Evolutionary conservation across 2,329 filamentous ascomycete species (phyloP).

Genomic region (Xylariaceae sp.): DNA sequence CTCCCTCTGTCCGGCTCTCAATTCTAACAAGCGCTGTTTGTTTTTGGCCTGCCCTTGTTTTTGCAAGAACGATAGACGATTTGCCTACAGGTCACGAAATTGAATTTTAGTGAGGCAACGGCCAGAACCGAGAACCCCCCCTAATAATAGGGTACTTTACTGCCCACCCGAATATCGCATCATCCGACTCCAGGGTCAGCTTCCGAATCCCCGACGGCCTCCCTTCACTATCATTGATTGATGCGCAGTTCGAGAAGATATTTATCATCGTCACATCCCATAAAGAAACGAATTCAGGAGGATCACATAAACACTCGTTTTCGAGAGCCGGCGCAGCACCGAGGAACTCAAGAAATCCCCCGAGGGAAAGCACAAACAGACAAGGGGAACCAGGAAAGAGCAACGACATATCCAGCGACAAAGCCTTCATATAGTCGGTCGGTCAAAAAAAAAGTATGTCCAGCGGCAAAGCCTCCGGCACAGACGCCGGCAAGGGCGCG

Average conservation of each 20-base stretch:
- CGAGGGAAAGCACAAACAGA: neutral
- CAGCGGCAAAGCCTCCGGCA: conserved; percentile 50
- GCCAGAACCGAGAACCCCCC: too few relatives aligned
- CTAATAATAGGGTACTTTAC: too few relatives aligned
- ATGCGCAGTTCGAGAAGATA: conserved; percentile 1
- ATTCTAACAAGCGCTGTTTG: too few relatives aligned
- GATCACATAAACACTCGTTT: neutral
- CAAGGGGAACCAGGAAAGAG: neutral
- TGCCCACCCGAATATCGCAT: too few relatives aligned
- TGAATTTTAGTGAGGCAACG: too few relatives aligned
- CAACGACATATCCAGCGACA: neutral
- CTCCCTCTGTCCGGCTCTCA: too few relatives aligned
- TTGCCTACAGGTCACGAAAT: too few relatives aligned
- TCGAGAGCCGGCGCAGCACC: neutral
- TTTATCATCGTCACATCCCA: conserved; percentile 2
- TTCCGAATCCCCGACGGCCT: too few relatives aligned
- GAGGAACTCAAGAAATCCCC: neutral
- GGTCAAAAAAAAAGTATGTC: conserved; percentile 30
- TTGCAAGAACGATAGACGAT: too few relatives aligned
- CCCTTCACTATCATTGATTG: neutral
- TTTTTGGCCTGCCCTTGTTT: too few relatives aligned
- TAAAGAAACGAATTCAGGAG: too few relatives aligned
- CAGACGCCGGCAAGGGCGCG: conserved; percentile 39
- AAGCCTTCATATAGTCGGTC: neutral
- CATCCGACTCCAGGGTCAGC: too few relatives aligned